phyloP scores from a whole-genome alignment of 108 stramenopile genomes.

The Thalassiosira profunda region DNA sequence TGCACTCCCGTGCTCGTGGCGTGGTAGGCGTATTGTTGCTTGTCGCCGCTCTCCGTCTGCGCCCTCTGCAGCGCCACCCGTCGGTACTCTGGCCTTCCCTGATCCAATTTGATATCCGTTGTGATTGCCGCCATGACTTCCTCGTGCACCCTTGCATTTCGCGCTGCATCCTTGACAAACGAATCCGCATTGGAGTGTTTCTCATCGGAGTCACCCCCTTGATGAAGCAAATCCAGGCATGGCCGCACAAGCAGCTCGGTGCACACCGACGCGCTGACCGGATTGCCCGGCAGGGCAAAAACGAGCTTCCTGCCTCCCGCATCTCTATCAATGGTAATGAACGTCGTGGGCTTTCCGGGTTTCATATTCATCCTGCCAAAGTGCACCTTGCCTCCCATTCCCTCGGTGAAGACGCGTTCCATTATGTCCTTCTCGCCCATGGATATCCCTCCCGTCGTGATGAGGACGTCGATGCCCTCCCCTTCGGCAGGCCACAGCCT shows the following conservation, averaged over 20 bases:
- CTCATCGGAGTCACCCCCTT: slow-evolving; percentile 27
- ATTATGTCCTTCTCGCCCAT: slow-evolving; percentile 89
- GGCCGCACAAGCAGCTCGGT: slow-evolving; percentile 90
- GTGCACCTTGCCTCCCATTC: slow-evolving; percentile 69
- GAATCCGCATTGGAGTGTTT: neutral
- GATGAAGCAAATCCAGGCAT: slow-evolving; percentile 72
- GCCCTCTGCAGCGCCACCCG: slow-evolving; percentile 52
- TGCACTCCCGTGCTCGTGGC: slow-evolving; percentile 91
- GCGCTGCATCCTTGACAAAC: slow-evolving; percentile 30
- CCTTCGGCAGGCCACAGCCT: slow-evolving; percentile 34
- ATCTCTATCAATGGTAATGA: slow-evolving; percentile 73
- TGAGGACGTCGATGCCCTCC: slow-evolving; percentile 84
- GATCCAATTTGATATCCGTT: slow-evolving; percentile 74
- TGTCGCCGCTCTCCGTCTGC: too few relatives aligned
- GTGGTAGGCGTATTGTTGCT: slow-evolving; percentile 35
- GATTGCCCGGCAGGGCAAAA: slow-evolving; percentile 96
- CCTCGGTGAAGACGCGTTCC: slow-evolving; percentile 64
- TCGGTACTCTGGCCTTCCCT: slow-evolving; percentile 80
- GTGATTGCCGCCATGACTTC: slow-evolving; percentile 54
- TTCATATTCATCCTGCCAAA: slow-evolving; percentile 97
- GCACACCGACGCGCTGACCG: slow-evolving; percentile 94
- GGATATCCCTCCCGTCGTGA: slow-evolving; percentile 95
- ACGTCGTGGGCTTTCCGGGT: slow-evolving; percentile 97
- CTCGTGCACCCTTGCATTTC: slow-evolving; percentile 56
- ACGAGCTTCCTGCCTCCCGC: slow-evolving; percentile 34